Evolutionary conservation across 2,329 filamentous ascomycete genomes (phyloP).

Genomic region (Fusarium anthophilum): DNA sequence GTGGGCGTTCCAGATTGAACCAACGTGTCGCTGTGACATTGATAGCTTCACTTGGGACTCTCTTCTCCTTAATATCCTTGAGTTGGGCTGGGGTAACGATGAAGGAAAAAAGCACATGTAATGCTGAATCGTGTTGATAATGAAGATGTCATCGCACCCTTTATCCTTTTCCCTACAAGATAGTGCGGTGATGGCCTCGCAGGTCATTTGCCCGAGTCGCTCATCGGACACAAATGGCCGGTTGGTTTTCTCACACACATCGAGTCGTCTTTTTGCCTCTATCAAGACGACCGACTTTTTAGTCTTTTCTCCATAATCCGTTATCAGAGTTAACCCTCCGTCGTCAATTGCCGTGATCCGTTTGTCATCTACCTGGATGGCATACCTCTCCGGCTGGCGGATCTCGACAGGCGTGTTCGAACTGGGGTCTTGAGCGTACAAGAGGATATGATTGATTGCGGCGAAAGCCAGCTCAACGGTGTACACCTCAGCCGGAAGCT

Average conservation of each 20-base stretch:
- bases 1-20: neutral
- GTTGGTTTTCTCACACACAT: neutral
- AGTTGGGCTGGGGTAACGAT: neutral
- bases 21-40: neutral
- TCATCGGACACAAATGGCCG: neutral
- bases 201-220: neutral
- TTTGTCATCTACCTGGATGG: fast-evolving
- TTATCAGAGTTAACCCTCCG: neutral
- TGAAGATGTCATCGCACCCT: neutral
- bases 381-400: neutral
- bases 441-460: neutral
- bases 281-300: neutral
- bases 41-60: neutral
- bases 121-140: neutral
- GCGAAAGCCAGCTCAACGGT: neutral
- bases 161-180: too few species aligned
- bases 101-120: neutral
- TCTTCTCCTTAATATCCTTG: neutral
- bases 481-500: neutral
- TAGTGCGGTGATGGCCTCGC: neutral
- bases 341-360: neutral
- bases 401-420: fast-evolving
- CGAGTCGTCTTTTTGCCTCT: neutral
- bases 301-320: fast-evolving
- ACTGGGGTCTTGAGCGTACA: neutral